These are phyloP conservation scores for Tephrocybe rancida DNA, from an alignment of 768 basidiomycete species.

Conservation along the genomic window DNA sequence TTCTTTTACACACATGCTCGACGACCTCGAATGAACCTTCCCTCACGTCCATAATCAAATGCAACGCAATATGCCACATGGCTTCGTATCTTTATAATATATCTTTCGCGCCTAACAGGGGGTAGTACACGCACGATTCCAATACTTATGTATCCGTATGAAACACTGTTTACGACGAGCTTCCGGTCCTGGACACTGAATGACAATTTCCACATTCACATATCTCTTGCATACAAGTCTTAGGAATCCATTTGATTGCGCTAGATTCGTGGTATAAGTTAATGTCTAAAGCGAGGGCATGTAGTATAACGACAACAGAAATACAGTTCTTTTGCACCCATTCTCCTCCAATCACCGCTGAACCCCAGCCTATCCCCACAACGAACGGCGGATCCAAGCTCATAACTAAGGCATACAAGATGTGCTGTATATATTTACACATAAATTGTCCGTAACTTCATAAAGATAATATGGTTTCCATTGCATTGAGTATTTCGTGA, in stretches of 20 bases:
- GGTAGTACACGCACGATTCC: constrained; percentile 2
- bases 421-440: background rate
- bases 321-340: background rate
- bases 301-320: background rate
- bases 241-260: no score
- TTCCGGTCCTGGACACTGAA: background rate
- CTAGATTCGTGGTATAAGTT: background rate
- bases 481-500: no score
- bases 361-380: no score
- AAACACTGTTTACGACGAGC: background rate
- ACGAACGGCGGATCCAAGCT: no score
- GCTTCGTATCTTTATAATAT: constrained; percentile 11
- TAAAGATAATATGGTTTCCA: background rate
- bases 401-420: constrained; percentile 9
- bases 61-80: background rate
- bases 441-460: background rate
- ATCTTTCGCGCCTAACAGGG: background rate
- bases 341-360: background rate
- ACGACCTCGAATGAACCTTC: background rate
- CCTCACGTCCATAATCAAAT: background rate
- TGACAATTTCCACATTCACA: constrained; percentile 3
- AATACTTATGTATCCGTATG: constrained; percentile 8
- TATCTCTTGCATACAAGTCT: background rate
- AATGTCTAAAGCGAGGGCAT: background rate
- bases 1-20: background rate